Evolutionary conservation across 352 stramenopile species (phyloP).

Genomic region (Pythium utonaiense): DNA sequence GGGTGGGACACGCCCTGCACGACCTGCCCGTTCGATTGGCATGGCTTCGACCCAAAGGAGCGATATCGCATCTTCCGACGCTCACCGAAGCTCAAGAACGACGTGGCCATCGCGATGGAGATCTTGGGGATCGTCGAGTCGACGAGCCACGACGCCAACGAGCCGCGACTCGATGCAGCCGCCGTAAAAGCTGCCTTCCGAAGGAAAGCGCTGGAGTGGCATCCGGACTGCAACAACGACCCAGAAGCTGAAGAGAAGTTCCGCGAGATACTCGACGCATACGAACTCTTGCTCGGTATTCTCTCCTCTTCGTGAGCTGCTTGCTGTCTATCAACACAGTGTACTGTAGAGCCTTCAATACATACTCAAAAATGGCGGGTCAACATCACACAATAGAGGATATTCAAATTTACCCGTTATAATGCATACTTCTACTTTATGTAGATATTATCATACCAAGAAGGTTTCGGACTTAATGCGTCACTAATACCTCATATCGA

Average conservation of each 20-base stretch:
- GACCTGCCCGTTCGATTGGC: constrained; percentile 70
- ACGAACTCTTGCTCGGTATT: constrained; percentile 73
- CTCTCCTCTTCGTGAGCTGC: constrained; percentile 5
- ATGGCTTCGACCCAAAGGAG: constrained; percentile 52
- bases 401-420: neutral
- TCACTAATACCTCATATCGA: constrained; percentile 17
- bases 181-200: constrained; percentile 60
- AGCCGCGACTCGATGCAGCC: constrained; percentile 7
- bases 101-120: constrained; percentile 13
- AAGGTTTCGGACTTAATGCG: constrained; percentile 6
- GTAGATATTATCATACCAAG: neutral
- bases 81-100: neutral
- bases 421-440: neutral
- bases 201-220: constrained; percentile 82
- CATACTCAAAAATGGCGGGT: constrained; percentile 19
- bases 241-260: constrained; percentile 80
- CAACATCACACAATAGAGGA: constrained; percentile 10
- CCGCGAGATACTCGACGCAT: constrained; percentile 82
- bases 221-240: constrained; percentile 90
- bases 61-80: constrained; percentile 21
- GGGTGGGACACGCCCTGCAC: constrained; percentile 58
- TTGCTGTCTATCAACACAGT: neutral
- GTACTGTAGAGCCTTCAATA: constrained; percentile 1
- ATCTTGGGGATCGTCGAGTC: constrained; percentile 6
- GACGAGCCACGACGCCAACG: neutral